Conservation (phyloP, 257 asterid species). For the Solanum paucissectum region DNA sequence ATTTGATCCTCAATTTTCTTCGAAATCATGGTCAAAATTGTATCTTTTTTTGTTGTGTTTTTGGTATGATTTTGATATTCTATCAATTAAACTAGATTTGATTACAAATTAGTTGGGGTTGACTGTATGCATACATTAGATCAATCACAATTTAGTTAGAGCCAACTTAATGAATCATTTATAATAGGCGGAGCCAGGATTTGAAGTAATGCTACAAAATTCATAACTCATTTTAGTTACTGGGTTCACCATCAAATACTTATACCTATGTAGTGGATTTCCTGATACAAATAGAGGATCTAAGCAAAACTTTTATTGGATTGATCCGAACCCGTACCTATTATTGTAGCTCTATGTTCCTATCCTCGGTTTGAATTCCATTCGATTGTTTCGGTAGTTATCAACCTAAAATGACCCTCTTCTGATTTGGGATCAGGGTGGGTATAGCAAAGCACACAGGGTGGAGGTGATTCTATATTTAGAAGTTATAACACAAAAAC, state of each 20-base stretch:
- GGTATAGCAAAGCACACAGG: neutral
- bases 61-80: neutral
- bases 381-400: neutral
- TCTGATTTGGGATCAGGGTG: neutral
- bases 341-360: neutral
- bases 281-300: neutral
- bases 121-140: neutral
- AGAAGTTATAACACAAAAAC: neutral
- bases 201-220: neutral
- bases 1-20: neutral
- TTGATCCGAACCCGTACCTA: neutral
- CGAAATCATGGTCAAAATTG: neutral
- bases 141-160: neutral
- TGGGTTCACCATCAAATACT: neutral
- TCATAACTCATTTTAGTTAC: neutral
- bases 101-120: neutral
- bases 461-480: neutral
- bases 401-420: neutral
- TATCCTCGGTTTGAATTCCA: neutral
- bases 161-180: neutral
- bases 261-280: neutral
- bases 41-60: neutral
- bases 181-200: neutral
- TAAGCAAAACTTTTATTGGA: neutral
- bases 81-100: neutral